These are phyloP conservation scores for Fonsecaea erecta DNA, from an alignment of 2,329 filamentous ascomycete species.

Conservation along the genomic window DNA sequence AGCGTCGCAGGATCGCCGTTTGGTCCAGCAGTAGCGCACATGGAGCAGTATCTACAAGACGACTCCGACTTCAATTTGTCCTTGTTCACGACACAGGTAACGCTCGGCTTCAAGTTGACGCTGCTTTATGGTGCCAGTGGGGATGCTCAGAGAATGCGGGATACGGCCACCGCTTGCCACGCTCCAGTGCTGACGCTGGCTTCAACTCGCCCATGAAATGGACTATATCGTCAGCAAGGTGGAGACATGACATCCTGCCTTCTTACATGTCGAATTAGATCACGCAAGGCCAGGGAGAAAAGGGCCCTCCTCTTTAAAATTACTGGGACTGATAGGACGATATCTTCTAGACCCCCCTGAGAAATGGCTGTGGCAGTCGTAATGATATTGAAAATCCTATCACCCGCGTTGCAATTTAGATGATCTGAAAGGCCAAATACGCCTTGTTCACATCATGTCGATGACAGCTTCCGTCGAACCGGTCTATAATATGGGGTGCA, in stretches of 20 bases:
- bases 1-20: neutral
- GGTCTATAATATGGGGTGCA: no score
- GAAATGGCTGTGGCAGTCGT: neutral
- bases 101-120: neutral
- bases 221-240: neutral
- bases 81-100: conserved; percentile 1
- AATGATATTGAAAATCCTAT: neutral
- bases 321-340: no score
- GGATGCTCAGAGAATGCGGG: neutral
- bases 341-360: neutral
- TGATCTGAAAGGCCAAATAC: neutral
- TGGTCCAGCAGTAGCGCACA: neutral
- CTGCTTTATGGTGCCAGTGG: neutral
- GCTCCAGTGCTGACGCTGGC: neutral
- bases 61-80: neutral
- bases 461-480: no score
- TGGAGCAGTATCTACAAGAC: neutral
- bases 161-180: conserved; percentile 5
- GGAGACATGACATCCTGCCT: neutral
- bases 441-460: no score
- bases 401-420: neutral
- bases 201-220: neutral
- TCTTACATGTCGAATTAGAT: neutral
- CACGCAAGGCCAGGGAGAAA: no score
- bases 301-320: neutral